These are phyloP conservation scores for Solanum tacnaense DNA, from an alignment of 257 asterid genomes.

Conservation along the genomic window DNA sequence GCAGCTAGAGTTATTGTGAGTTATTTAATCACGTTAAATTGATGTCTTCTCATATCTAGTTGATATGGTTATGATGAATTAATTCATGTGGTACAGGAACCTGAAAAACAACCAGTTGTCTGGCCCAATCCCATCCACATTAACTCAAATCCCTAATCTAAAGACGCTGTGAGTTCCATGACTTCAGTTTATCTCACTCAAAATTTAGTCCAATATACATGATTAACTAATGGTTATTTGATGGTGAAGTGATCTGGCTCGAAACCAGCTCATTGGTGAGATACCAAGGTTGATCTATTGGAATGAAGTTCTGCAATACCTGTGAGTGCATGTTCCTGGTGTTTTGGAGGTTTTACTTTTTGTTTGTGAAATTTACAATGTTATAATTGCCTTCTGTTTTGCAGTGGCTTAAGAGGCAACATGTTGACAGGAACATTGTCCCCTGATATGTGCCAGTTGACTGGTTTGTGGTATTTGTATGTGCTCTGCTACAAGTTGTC, in stretches of 20 bases:
- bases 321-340: conserved; percentile 36
- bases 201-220: neutral
- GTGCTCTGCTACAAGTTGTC: conserved; percentile 7
- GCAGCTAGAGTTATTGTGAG: conserved; percentile 89
- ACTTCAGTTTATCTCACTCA: neutral
- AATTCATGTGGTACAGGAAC: conserved; percentile 26
- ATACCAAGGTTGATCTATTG: conserved; percentile 89
- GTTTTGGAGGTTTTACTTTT: neutral
- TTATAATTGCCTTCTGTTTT: neutral
- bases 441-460: conserved; percentile 87
- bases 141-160: conserved; percentile 88
- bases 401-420: conserved; percentile 86
- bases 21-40: neutral
- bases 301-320: conserved; percentile 94
- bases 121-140: conserved; percentile 93
- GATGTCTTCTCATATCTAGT: neutral
- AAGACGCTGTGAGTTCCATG: conserved; percentile 68
- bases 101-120: conserved; percentile 77
- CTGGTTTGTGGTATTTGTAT: conserved; percentile 98
- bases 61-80: neutral
- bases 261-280: conserved; percentile 85
- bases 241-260: conserved; percentile 68
- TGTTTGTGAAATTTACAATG: neutral
- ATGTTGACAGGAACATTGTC: conserved; percentile 71
- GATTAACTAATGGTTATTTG: neutral